Conservation (phyloP, 2,329 filamentous ascomycete species). For the Pseudocercospora cruenta region DNA sequence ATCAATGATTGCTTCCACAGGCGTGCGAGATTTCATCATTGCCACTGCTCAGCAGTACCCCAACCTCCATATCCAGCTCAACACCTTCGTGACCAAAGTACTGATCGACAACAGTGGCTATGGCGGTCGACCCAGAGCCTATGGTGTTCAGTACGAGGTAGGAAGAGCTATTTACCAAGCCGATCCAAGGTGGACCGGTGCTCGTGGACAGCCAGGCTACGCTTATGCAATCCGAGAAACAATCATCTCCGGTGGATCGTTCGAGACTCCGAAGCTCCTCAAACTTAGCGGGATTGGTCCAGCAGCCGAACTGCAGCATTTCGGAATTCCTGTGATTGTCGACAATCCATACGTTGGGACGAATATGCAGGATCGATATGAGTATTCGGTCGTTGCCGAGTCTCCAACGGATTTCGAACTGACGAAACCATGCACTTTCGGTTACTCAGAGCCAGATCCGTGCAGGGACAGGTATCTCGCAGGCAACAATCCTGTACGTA, state of each 20-base stretch:
- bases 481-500: conserved; percentile 20
- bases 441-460: conserved; percentile 39
- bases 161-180: conserved; percentile 45
- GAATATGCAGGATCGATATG: conserved; percentile 65
- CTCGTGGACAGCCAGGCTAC: conserved; percentile 44
- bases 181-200: conserved; percentile 39
- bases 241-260: conserved; percentile 57
- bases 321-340: conserved; percentile 57
- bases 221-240: conserved; percentile 49
- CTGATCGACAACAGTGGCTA: conserved; percentile 65
- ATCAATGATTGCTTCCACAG: conserved; percentile 27
- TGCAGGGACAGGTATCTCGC: conserved; percentile 52
- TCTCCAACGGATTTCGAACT: conserved; percentile 40
- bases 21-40: conserved; percentile 57
- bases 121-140: conserved; percentile 48
- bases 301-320: conserved; percentile 53
- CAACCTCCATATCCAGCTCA: conserved; percentile 59
- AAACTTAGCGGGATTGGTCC: conserved; percentile 68
- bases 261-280: conserved; percentile 66
- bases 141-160: conserved; percentile 48
- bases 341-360: conserved; percentile 66
- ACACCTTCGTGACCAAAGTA: conserved; percentile 68
- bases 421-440: conserved; percentile 46
- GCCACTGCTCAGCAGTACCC: conserved; percentile 39
- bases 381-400: conserved; percentile 55